Evolutionary conservation across 306 rosid genomes (phyloP), one percentile per base, ranked within the genome.

Genomic region (Carpinus viminea): DNA sequence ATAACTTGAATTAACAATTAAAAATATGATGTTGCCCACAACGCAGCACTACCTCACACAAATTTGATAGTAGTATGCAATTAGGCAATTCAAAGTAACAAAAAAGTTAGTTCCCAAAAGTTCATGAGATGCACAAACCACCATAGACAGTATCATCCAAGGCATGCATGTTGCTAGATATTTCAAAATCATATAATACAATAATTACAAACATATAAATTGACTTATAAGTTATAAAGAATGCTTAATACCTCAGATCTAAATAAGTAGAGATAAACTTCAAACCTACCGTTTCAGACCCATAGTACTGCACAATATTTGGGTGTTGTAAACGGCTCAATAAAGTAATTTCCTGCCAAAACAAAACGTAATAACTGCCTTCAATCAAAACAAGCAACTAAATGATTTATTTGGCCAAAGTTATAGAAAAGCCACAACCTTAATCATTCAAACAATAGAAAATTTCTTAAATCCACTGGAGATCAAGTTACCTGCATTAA

Each of bases 311-410:
- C 85, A 96, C 99, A 38, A 96, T 96, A 82, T 96, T 96, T 57
- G 93, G 99, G 88, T 96, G 99, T 80, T 92, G 87, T 78, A 96
- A 85, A 78, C 99, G 98, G 85, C 99, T 93, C 78, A 96, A 81
- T 66, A 96, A 84, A 86, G 89, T 54, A 85, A 95, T 85, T 95
- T 93, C 99, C 99, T 96, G 95, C 75, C 79, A 79, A 64, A 78
- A 85, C 38, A 59, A 41, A 46, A 36, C 28, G 80, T 85, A 74
- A 86, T 83, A 78, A 81, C 75, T 84, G 69, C 72, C 34, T 65
- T 76, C 70, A 71, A 83, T 79, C 72, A 80, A 79, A 74, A 74
- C 70, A 84, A 78, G 82, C 74, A 73, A 81, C 57, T 26, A 74
- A 31, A 64, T 15, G 61, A 66, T 81, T 48, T 50, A 64, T 26